These are phyloP conservation scores for Exophiala dermatitidis DNA, from an alignment of 2,329 filamentous ascomycete species.

Conservation along the genomic window DNA sequence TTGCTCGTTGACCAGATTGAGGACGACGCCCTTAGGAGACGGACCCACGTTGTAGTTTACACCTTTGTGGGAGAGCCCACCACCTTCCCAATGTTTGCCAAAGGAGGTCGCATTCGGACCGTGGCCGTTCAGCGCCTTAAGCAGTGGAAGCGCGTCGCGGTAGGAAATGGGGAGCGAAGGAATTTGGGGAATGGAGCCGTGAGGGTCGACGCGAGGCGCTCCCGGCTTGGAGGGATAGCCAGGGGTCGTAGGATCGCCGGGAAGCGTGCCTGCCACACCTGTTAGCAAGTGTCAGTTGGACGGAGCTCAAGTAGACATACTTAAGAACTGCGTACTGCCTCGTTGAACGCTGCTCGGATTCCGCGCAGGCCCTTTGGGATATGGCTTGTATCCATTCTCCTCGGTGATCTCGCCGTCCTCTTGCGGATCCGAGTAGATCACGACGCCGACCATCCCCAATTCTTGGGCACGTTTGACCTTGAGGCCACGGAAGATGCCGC, in stretches of 20 bases:
- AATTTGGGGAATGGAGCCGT: constrained; percentile 68
- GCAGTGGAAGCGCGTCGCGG: constrained; percentile 71
- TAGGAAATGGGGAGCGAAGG: constrained; percentile 91
- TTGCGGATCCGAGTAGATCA: constrained; percentile 83
- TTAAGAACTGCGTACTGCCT: constrained; percentile 77
- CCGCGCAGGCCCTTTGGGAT: constrained; percentile 79
- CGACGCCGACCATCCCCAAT: constrained; percentile 74
- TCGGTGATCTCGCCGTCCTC: constrained; percentile 79
- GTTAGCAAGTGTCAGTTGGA: constrained; percentile 19
- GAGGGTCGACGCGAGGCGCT: constrained; percentile 64
- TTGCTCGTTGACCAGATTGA: constrained; percentile 72
- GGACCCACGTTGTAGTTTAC: constrained; percentile 82
- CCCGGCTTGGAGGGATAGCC: constrained; percentile 90
- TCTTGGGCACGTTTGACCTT: constrained; percentile 92
- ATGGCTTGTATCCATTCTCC: constrained; percentile 67
- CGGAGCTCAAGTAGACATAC: constrained; percentile 40
- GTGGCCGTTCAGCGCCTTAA: constrained; percentile 84
- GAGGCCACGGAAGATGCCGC: constrained; percentile 76
- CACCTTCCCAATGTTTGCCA: constrained; percentile 63
- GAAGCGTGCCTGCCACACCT: constrained; percentile 44
- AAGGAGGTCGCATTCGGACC: constrained; percentile 71
- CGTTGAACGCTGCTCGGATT: constrained; percentile 85
- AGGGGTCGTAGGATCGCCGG: constrained; percentile 78
- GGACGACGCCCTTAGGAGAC: constrained; percentile 59
- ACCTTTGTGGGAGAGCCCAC: constrained; percentile 69